Evolutionary conservation across 2,329 filamentous ascomycete genomes (phyloP), one percentile per base, ranked within the genome.

Genomic region (Aspergillus arachidicola): DNA sequence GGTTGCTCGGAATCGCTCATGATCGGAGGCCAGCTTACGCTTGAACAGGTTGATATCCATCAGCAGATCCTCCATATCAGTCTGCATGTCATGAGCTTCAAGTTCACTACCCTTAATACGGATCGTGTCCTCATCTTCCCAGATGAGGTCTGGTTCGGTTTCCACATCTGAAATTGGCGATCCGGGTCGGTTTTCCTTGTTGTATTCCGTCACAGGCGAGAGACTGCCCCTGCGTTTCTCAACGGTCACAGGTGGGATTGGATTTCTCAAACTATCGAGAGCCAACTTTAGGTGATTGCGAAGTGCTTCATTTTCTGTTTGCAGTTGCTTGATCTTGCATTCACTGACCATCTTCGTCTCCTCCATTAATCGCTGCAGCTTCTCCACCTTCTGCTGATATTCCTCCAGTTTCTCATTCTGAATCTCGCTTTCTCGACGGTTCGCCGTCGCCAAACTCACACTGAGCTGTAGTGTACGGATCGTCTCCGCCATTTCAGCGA

Each of bases 351-450:
- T 90, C 64, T 91, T 88, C 66, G 90, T 91, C 80, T 99, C 95
- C 77, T 98, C 94, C 94, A 97, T 97, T 78, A 96, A 87, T 64
- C 94, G 89, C 78, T 98, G 93, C 91, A 99, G 93, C 61, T 90
- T 87, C 55, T 88, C 85, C 21, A 99, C 95, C 72, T 94, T 91
- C 68, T 89, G 89, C 81, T 99, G 95, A 79, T 98, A 99, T 77
- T 97, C 93, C 72, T 98, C 95, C 28, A 99, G 83, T 70, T 90
- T 90, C 76, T 95, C 92, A 67, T 93, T 92, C 68, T 92, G 89
- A 43, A 90, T 85, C 71, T 90, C 87, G 61, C 88, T 90, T 71
- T 94, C 92, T 9, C 78, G 73, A 75, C 92, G 90, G 78, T 95
- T 92, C 85, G 87, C 70, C 84, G 87, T 66, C 72, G 92, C 71